phyloP scores from a whole-genome alignment of 139 green algal genomes.

The Zygnema circumcarinatum region DNA sequence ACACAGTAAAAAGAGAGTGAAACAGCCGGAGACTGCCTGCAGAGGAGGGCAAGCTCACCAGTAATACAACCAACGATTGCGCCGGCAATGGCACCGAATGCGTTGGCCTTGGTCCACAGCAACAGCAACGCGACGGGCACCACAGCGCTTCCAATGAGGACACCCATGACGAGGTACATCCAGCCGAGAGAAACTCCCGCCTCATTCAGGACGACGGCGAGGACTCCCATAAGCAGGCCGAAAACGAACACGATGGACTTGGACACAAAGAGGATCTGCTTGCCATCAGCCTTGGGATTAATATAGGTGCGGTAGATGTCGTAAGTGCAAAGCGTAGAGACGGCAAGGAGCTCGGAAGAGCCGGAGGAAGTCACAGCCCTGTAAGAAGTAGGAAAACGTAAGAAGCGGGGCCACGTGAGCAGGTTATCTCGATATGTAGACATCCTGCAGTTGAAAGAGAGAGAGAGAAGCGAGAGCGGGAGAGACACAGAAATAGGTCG shows the following conservation, averaged over 20 bases:
- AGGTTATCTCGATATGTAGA: no score
- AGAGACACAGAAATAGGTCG: background rate
- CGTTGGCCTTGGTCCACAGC: slow-evolving; percentile 79
- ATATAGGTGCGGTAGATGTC: slow-evolving; percentile 80
- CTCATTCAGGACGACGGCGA: slow-evolving; percentile 83
- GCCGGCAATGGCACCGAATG: slow-evolving; percentile 25
- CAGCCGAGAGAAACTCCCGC: slow-evolving; percentile 69
- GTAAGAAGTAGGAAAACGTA: background rate
- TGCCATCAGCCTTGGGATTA: slow-evolving; percentile 79
- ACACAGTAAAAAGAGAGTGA: no score
- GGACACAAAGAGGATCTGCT: slow-evolving; percentile 78
- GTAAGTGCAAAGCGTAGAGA: slow-evolving; percentile 84
- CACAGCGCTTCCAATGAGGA: slow-evolving; percentile 89
- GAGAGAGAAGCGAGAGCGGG: no score
- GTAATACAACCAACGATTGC: background rate
- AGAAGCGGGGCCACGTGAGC: no score
- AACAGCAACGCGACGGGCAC: slow-evolving; percentile 75
- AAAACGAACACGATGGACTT: slow-evolving; percentile 75
- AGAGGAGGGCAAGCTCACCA: no score
- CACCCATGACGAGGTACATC: slow-evolving; percentile 82
- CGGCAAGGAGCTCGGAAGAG: slow-evolving; percentile 87
- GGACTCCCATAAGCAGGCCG: slow-evolving; percentile 75
- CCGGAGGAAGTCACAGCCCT: slow-evolving; percentile 88
- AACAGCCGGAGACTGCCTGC: no score
- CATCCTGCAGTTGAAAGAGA: no score